phyloP scores from a whole-genome alignment of 2,329 filamentous ascomycete genomes.

The Westerdykella aurantiaca region DNA sequence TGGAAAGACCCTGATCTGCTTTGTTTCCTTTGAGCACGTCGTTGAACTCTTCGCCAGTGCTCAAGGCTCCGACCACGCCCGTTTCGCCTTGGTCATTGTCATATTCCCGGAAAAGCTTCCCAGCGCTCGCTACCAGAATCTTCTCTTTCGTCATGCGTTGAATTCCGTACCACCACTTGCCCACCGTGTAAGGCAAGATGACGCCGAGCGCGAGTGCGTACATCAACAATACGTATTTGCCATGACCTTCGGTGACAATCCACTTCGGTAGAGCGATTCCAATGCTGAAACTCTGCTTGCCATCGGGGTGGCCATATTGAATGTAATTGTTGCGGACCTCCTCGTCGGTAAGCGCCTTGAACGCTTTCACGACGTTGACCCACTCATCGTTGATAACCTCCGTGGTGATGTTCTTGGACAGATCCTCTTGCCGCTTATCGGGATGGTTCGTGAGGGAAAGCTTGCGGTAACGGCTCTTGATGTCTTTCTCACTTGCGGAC shows the following conservation, averaged over 20 bases:
- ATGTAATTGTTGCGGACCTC: conserved; percentile 96
- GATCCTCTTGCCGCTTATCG: conserved; percentile 82
- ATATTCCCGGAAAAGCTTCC: conserved; percentile 91
- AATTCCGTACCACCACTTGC: conserved; percentile 98
- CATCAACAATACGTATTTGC: conserved; percentile 87
- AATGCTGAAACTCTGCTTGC: conserved; percentile 97
- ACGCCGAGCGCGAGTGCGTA: conserved; percentile 87
- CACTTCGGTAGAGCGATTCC: conserved; percentile 92
- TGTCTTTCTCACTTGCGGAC: conserved; percentile 80
- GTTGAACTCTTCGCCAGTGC: conserved; percentile 79
- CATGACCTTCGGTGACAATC: conserved; percentile 87
- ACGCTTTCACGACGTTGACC: conserved; percentile 94
- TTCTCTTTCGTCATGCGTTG: conserved; percentile 90
- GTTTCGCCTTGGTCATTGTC: conserved; percentile 75
- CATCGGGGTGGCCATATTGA: conserved; percentile 92
- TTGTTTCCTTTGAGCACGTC: conserved; percentile 69
- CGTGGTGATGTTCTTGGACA: conserved; percentile 79
- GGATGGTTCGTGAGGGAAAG: conserved; percentile 85
- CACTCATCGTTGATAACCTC: conserved; percentile 82
- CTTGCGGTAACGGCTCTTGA: conserved; percentile 84
- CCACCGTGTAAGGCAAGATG: conserved; percentile 84
- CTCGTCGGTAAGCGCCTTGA: conserved; percentile 96
- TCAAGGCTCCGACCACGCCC: conserved; percentile 73
- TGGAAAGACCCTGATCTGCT: conserved; percentile 72
- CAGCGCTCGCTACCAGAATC: conserved; percentile 86